Conservation (phyloP, 352 stramenopile genomes). For the Aphanomyces euteiches region DNA sequence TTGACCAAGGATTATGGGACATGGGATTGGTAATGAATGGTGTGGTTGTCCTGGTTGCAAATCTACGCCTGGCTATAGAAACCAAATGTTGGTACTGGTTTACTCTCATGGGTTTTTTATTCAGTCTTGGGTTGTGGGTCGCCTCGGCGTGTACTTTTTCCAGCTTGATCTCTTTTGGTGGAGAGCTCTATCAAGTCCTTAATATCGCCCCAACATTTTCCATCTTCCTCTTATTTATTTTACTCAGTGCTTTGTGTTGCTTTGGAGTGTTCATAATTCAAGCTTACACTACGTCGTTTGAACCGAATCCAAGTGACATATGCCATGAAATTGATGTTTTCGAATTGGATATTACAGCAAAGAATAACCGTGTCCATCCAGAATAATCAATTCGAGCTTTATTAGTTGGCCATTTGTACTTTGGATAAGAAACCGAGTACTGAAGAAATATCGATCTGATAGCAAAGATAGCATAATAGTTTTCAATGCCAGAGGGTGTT, state of each 20-base stretch:
- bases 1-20: slow-evolving; percentile 66
- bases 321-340: slow-evolving; percentile 27
- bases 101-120: slow-evolving; percentile 29
- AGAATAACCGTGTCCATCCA: too few relatives aligned
- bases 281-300: slow-evolving; percentile 22
- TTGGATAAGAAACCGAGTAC: too few relatives aligned
- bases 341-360: not conserved
- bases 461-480: too few relatives aligned
- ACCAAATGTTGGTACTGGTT: slow-evolving; percentile 37
- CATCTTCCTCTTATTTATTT: slow-evolving; percentile 38
- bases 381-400: too few relatives aligned
- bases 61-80: slow-evolving; percentile 48
- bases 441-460: too few relatives aligned
- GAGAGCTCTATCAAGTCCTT: slow-evolving; percentile 60
- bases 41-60: slow-evolving; percentile 55
- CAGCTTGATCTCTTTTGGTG: slow-evolving; percentile 48
- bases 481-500: too few relatives aligned
- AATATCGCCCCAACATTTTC: slow-evolving; percentile 40
- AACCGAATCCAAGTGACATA: slow-evolving; percentile 15
- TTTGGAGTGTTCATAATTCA: slow-evolving; percentile 10
- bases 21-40: slow-evolving; percentile 65
- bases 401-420: too few relatives aligned
- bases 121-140: slow-evolving; percentile 49
- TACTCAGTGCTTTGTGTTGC: slow-evolving; percentile 5
- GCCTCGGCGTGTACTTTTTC: slow-evolving; percentile 45